Evolutionary conservation across 805 yeast genomes (phyloP), one percentile per base, ranked within the genome.

Genomic region (Lipomyces spencermartinsiae): DNA sequence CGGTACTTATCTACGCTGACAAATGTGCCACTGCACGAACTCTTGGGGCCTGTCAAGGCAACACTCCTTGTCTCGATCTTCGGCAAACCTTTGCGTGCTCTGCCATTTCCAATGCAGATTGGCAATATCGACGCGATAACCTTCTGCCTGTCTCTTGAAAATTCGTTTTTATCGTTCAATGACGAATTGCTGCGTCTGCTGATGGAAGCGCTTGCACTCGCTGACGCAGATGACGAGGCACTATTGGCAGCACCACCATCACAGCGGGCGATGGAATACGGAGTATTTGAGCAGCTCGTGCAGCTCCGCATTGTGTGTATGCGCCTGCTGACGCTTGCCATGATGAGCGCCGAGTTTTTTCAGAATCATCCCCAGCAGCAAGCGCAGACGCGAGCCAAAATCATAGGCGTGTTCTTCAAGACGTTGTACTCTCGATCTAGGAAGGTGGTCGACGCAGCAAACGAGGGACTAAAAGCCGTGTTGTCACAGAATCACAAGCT

Each of bases 121-220:
- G 99, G 99, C 49, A 93, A 95, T 77, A 93, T 95, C 69, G 98
- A 95, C 78, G 98, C 98, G 0, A 91, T 95, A n/a, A 89, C 97
- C 0, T 96, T 89, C 78, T 94, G 98, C 76, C 80, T 95, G 66
- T 87, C 89, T 0, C 82, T 94, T 60, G 95, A 92, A 12, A 85
- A 90, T 70, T 84, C 97, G 0, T 93, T 94, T 73, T 80, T 94
- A 71, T 89, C 89, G 9, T 94, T 92, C 76, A 91, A 91, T 73
- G 98, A 95, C 64, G 98, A 96, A 75, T 80, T 95, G 67, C 90
- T 89, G 67, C 82, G 99, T 63, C 81, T 96, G 65, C 80, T 95
- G 9, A 86, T 91, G 66, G 99, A 95, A 76, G 97, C 98, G 0
- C 82, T 94, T 65, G 97, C 97, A 0, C 81, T 95, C 60, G 98